Conservation (phyloP, 2,329 filamentous ascomycete genomes). For the Pestalotiopsis sp. region DNA sequence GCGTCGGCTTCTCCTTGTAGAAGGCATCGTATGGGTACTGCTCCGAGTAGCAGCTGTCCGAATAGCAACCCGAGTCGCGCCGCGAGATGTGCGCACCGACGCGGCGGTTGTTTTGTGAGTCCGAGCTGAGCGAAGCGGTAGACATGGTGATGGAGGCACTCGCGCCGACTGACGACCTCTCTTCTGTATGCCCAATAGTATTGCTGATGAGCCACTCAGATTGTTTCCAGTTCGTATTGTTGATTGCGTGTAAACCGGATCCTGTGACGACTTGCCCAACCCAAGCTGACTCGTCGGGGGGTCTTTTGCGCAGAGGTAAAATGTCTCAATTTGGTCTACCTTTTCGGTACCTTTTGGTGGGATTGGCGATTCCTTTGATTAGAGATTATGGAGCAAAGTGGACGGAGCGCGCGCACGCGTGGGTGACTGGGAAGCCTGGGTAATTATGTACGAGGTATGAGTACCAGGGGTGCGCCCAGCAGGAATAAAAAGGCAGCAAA, state of each 20-base stretch:
- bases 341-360: neutral
- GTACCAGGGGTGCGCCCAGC: conserved; percentile 1
- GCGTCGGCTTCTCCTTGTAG: conserved; percentile 10
- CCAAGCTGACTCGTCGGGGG: neutral
- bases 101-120: conserved; percentile 7
- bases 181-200: neutral
- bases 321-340: neutral
- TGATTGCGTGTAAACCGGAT: neutral
- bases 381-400: conserved; percentile 4
- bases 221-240: neutral
- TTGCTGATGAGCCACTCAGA: neutral
- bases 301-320: neutral
- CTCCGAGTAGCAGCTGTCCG: conserved; percentile 3
- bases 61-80: conserved; percentile 3
- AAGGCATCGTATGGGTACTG: neutral
- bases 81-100: neutral
- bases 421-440: conserved; percentile 1
- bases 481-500: neutral
- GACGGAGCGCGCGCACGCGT: neutral
- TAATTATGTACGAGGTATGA: conserved; percentile 3
- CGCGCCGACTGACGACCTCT: neutral
- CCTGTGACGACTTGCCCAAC: neutral
- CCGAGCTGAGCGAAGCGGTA: neutral
- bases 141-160: conserved; percentile 3
- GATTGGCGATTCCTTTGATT: conserved; percentile 7